Base-by-base conservation (phyloP, 805 yeast species). In the Cyberlindnera euphorbiiphila region DNA sequence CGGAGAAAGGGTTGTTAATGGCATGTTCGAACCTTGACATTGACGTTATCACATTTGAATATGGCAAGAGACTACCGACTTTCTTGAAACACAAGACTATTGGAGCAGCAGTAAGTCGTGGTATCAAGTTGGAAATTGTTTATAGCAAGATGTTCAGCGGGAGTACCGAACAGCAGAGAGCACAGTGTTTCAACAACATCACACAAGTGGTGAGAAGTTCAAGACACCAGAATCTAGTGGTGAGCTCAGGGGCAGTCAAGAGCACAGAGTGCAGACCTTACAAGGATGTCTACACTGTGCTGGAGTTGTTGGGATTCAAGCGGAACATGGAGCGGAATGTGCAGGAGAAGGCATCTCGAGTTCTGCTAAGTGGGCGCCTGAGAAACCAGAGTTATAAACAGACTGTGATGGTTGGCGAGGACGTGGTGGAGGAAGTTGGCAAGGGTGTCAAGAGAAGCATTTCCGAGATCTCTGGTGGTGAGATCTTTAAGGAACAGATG, bases 31-130 rank as follows among this genome's bases (percentile, higher is more conserved):
- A 78, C 41, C 65, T 88, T 31, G 96, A 88, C 42, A 69, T 89
- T 29, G 98, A 93, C 61, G 43, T 93, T 18, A 73, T 93, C 14
- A 78, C 96, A 1, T 71, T 93, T 37, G 78, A 83, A 36, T 72
- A 82, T 56, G 62, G 73, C 18, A 65, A 69, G 29, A 72, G 85
- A 40, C 61, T 87, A 32, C 91, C 95, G 0, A 80, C 76, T 45
- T 85, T 78, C 56, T 64, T 93, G 47, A 83, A 83, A 50, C 96
- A 88, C 62, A 87, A 88, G 51, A 77, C 86, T 1, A 70, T 87
- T 8, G 84, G 96, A 29, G 78, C 87, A 28, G 96, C 95, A 2
- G 69, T 85, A 4, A 81, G 81, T 14, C 74, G 87, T 34, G 98
- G 98, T 2, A 73, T 87, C 18, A 77, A 78, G 47, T 74, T 93